Base-by-base conservation (phyloP, 2,329 filamentous ascomycete genomes). In the Aspergillus brasiliensis region DNA sequence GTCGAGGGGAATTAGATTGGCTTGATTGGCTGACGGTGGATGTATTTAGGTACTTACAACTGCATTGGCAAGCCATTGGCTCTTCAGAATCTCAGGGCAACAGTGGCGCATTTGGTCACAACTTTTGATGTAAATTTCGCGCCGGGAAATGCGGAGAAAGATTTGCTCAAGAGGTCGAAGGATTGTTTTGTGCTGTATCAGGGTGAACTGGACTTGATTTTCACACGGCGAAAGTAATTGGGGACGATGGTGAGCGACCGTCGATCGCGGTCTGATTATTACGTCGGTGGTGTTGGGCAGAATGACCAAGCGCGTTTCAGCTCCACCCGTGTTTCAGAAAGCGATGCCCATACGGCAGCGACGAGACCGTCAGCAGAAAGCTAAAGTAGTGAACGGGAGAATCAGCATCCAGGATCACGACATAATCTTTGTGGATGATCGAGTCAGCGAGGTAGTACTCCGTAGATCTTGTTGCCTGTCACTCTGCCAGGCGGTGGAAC, bases 1-100 rank as follows among this genome's bases (percentile, higher is more conserved):
- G 4, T 34, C 2, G 31, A 34, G 31, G 11, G 11, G 1, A 13
- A 8, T 2, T 3, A 13, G 13, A 8, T 10, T 23, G 2, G 6
- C 8, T 8, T 21, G 0, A n/a, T 5, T 11, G 4, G 8, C n/a
- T 27, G 23, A 21, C 10, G 21, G 6, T 27, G 6, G 8, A 51
- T 38, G 11, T 40, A 13, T 34, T 38, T 46, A 73, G 72, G 72
- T 5, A 63, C 69, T 2, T 72, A 70, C 42, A 69, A 67, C 40
- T 79, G 77, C 62, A 75, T 78, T 52, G 77, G 77, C 42, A 72
- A 73, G 44, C 69, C 66, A 3, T 65, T 79, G 15, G 77, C 76
- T 2, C 63, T 75, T 61, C 67, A 75, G 61, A 75, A 77, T 58
- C 51, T 79, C 13, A 69, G 76, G 3, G 69, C 68, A 8, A 65